Evolutionary conservation across 106 monocot species (phyloP).

Genomic region (Dioscorea zingiberensis): DNA sequence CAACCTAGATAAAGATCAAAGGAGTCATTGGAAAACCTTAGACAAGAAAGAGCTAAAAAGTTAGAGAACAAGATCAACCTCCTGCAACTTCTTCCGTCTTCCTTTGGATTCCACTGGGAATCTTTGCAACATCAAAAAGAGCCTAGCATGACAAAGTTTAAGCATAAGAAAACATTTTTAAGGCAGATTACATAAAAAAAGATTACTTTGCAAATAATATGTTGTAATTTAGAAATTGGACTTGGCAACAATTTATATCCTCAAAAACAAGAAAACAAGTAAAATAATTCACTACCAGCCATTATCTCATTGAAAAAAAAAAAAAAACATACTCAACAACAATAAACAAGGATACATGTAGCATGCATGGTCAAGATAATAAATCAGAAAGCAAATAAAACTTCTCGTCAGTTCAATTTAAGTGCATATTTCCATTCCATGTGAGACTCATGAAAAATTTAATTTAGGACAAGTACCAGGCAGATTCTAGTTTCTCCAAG

Average conservation of each 20-base stretch:
- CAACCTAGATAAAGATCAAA: constrained; percentile 52
- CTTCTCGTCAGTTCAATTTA: too few relatives aligned
- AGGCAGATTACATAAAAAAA: neutral
- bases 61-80: constrained; percentile 39
- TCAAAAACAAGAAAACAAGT: too few relatives aligned
- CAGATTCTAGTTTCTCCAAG: too few relatives aligned
- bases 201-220: neutral
- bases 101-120: constrained; percentile 98
- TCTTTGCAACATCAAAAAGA: constrained; percentile 87
- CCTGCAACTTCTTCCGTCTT: constrained; percentile 82
- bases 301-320: too few relatives aligned
- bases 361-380: too few relatives aligned
- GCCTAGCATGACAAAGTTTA: constrained; percentile 33
- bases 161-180: constrained; percentile 3
- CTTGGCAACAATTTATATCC: neutral
- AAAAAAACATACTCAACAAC: too few relatives aligned
- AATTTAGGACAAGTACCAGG: too few relatives aligned
- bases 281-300: too few relatives aligned
- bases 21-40: neutral
- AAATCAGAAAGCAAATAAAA: too few relatives aligned
- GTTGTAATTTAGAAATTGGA: neutral
- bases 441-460: too few relatives aligned
- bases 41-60: neutral
- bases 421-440: too few relatives aligned
- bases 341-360: too few relatives aligned